phyloP scores from a whole-genome alignment of 768 basidiomycete species.

The Mycena olivaceomarginata region DNA sequence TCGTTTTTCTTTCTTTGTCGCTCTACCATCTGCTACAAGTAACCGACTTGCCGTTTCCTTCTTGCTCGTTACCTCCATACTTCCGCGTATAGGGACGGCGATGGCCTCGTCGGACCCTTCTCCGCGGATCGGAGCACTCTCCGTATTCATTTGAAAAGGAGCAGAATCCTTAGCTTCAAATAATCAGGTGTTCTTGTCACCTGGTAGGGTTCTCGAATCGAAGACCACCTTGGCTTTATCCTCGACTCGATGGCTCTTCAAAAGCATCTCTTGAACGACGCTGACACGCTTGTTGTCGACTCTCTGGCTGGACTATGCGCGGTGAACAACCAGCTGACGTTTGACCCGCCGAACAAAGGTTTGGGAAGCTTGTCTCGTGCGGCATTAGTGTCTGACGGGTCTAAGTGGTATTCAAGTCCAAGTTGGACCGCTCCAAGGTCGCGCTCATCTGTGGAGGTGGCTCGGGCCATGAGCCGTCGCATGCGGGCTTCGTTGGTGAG shows the following conservation, averaged over 20 bases:
- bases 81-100: too few species aligned
- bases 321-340: slow-evolving; percentile 81
- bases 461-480: slow-evolving; percentile 94
- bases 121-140: slow-evolving; percentile 3
- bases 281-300: slow-evolving; percentile 84
- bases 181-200: slow-evolving; percentile 32
- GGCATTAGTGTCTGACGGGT: slow-evolving; percentile 38
- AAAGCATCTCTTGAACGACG: slow-evolving; percentile 89
- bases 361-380: slow-evolving; percentile 31
- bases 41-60: not conserved
- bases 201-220: not conserved
- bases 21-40: too few species aligned
- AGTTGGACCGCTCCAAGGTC: slow-evolving; percentile 79
- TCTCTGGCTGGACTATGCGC: slow-evolving; percentile 84
- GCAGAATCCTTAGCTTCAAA: not conserved
- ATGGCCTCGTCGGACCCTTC: slow-evolving; percentile 10
- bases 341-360: slow-evolving; percentile 87
- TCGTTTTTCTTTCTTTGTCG: too few species aligned
- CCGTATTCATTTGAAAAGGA: not conserved
- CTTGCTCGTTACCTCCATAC: too few species aligned
- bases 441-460: slow-evolving; percentile 90
- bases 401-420: slow-evolving; percentile 77
- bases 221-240: slow-evolving; percentile 1
- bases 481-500: slow-evolving; percentile 92
- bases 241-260: slow-evolving; percentile 40